phyloP scores from a whole-genome alignment of 345 rosid genomes.

The Sisymbrium irio region DNA sequence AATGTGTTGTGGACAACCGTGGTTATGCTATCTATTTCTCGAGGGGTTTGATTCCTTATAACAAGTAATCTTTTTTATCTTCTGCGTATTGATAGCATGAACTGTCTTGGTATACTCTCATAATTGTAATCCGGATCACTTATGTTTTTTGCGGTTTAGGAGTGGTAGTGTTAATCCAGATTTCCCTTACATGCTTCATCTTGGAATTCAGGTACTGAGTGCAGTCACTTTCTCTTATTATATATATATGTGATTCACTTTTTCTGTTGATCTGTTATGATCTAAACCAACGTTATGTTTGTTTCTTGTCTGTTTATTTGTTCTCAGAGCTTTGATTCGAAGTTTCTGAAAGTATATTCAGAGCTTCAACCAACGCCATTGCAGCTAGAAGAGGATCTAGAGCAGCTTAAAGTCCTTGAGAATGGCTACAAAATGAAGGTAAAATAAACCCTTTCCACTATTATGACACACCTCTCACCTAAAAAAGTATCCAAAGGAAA shows the following conservation, averaged over 20 bases:
- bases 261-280: too few species aligned
- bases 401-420: conserved; percentile 96
- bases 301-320: too few species aligned
- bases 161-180: conserved; percentile 70
- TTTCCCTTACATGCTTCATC: conserved; percentile 93
- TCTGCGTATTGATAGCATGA: neutral
- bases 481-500: neutral
- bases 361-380: conserved; percentile 81
- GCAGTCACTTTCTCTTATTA: neutral
- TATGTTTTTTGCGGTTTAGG: conserved; percentile 45
- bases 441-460: neutral
- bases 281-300: too few species aligned
- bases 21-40: conserved; percentile 94
- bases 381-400: conserved; percentile 94
- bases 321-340: conserved; percentile 81
- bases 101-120: neutral
- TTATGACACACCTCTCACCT: neutral
- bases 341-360: conserved; percentile 78
- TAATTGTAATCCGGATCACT: neutral
- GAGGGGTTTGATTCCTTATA: conserved; percentile 85
- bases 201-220: conserved; percentile 83
- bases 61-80: conserved; percentile 49
- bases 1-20: conserved; percentile 74
- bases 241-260: neutral
- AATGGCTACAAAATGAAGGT: conserved; percentile 99